A percentile compares a stretch with the other conserved stretches of the same genome.
Conservation (phyloP, 1,284 basidiomycete species). For the Ustilago vetiveriae region DNA sequence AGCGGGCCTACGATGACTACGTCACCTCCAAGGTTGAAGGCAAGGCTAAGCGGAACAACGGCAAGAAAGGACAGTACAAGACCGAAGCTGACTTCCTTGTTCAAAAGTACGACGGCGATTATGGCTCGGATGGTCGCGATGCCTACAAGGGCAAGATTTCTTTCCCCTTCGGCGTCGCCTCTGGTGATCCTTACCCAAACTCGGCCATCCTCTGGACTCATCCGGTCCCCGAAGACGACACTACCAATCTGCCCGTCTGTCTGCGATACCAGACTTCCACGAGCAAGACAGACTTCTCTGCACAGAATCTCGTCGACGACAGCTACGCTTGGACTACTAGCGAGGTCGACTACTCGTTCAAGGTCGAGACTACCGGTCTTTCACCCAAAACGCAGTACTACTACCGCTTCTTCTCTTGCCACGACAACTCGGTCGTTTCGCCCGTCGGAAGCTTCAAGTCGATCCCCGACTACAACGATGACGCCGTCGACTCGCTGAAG, state of each 20-base stretch:
- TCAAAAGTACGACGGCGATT: slow-evolving; percentile 39
- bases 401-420: slow-evolving; percentile 74
- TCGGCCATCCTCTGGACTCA: slow-evolving; percentile 75
- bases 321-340: slow-evolving; percentile 74
- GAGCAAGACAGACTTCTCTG: slow-evolving; percentile 60
- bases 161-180: slow-evolving; percentile 69
- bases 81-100: slow-evolving; percentile 52
- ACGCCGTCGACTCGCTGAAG: slow-evolving; percentile 70
- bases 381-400: slow-evolving; percentile 73
- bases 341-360: slow-evolving; percentile 74
- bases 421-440: slow-evolving; percentile 47
- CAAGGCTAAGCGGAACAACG: slow-evolving; percentile 39
- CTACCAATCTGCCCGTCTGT: slow-evolving; percentile 72
- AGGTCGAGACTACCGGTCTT: slow-evolving; percentile 73
- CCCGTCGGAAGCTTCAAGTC: slow-evolving; percentile 71
- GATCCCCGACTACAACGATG: slow-evolving; percentile 49
- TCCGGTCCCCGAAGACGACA: slow-evolving; percentile 38
- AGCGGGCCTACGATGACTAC: slow-evolving; percentile 37
- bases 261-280: slow-evolving; percentile 71
- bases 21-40: slow-evolving; percentile 33
- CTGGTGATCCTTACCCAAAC: slow-evolving; percentile 74
- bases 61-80: slow-evolving; percentile 17
- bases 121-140: slow-evolving; percentile 35
- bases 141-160: slow-evolving; percentile 61
- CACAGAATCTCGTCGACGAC: slow-evolving; percentile 68